Percentiles rank a stretch among this genome's conserved stretches.
Evolutionary conservation across 768 basidiomycete genomes (phyloP).

Genomic region (Omphalotus guepiniiformis): DNA sequence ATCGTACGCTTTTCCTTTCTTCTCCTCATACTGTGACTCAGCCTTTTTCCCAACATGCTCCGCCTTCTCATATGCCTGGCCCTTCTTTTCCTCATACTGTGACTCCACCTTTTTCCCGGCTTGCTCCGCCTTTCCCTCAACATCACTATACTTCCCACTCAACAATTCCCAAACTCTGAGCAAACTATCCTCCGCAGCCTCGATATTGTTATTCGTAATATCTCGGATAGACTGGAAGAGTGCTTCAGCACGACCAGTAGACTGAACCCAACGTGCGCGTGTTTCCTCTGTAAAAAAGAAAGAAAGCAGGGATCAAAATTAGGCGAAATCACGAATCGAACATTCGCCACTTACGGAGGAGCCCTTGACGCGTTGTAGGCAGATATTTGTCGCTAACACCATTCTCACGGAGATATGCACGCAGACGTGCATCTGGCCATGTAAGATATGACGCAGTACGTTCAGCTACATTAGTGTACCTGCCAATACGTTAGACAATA

Average conservation of each 20-base stretch:
- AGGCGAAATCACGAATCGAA: neutral
- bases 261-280: conserved; percentile 76
- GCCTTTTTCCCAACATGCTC: too few species aligned
- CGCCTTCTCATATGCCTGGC: neutral
- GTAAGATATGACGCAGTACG: conserved; percentile 61
- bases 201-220: conserved; percentile 61
- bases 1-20: too few species aligned
- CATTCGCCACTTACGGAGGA: conserved; percentile 57
- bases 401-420: conserved; percentile 80
- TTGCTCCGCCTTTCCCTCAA: conserved; percentile 27
- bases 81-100: neutral
- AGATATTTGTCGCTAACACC: conserved; percentile 68
- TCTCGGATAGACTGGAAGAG: conserved; percentile 61
- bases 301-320: neutral
- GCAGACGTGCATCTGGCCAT: conserved; percentile 92
- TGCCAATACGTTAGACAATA: conserved; percentile 21
- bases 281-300: conserved; percentile 53
- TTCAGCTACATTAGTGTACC: conserved; percentile 29
- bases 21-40: too few species aligned
- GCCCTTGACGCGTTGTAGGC: conserved; percentile 63
- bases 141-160: conserved; percentile 30
- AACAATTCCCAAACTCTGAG: conserved; percentile 41
- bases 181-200: conserved; percentile 76
- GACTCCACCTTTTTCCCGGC: conserved; percentile 19
- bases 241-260: conserved; percentile 49